phyloP scores from a whole-genome alignment of 1,284 basidiomycete species.

The Ceratobasidium sp. region DNA sequence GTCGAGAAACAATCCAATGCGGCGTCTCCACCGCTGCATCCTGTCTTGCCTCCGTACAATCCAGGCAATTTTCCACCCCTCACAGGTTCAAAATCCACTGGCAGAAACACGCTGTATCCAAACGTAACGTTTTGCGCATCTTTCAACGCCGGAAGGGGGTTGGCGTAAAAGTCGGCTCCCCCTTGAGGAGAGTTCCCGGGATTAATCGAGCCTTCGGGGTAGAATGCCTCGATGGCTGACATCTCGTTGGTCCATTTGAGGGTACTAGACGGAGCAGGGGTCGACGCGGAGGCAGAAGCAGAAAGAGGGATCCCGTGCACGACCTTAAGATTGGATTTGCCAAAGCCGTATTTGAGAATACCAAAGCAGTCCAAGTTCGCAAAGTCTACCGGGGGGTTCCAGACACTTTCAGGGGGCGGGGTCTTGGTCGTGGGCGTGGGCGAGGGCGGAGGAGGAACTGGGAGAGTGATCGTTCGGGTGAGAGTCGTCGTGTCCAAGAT shows the following conservation, averaged over 20 bases:
- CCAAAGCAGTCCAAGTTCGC: constrained; percentile 52
- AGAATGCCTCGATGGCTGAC: constrained; percentile 53
- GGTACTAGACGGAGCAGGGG: constrained; percentile 14
- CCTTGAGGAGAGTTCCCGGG: constrained; percentile 54
- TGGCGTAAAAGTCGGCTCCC: constrained; percentile 55
- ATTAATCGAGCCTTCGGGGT: constrained; percentile 54
- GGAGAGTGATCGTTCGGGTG: constrained; percentile 42
- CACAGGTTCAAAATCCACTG: constrained; percentile 55
- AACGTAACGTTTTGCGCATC: constrained; percentile 51
- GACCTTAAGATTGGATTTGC: constrained; percentile 52
- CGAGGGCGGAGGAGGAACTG: constrained; percentile 8
- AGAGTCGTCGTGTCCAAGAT: constrained; percentile 37
- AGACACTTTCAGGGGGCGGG: constrained; percentile 46
- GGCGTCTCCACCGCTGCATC: constrained; percentile 56
- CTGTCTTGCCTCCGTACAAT: constrained; percentile 56
- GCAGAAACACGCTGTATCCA: constrained; percentile 56
- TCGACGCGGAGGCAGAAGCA: constrained; percentile 6
- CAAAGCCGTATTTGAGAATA: constrained; percentile 54
- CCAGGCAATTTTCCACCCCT: constrained; percentile 58
- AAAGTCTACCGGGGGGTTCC: constrained; percentile 52
- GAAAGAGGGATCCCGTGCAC: constrained; percentile 51
- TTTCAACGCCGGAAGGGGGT: constrained; percentile 51
- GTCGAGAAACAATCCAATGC: constrained; percentile 56
- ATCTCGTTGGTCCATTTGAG: constrained; percentile 47
- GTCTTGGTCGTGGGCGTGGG: not conserved